phyloP scores from a whole-genome alignment of 108 stramenopile genomes.

The Aureococcus anophagefferens region DNA sequence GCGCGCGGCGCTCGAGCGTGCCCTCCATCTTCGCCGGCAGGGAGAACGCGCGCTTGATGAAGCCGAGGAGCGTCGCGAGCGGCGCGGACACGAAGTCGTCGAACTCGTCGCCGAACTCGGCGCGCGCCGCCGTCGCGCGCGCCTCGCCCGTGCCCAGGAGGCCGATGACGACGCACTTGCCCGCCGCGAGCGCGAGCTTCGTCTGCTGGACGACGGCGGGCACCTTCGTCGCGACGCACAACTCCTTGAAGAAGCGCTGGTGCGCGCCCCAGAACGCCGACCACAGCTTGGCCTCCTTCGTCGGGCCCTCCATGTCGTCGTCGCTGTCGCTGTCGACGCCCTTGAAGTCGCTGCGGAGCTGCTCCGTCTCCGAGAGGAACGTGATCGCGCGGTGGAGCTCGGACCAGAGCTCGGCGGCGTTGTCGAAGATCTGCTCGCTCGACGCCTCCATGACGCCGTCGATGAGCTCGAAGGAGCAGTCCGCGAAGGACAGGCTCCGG shows the following conservation, averaged over 20 bases:
- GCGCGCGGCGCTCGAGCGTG: no score
- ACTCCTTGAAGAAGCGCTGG: conserved; percentile 52
- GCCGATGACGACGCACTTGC: conserved; percentile 60
- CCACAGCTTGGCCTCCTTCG: not conserved
- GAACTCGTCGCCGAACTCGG: no score
- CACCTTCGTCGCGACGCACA: conserved; percentile 57
- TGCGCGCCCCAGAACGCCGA: conserved; percentile 55
- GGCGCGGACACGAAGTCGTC: no score
- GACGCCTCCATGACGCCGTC: conserved; percentile 37
- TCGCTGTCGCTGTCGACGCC: not conserved
- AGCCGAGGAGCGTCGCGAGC: no score
- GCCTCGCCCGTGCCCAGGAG: conserved; percentile 67
- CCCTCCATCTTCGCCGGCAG: no score
- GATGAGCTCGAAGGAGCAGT: conserved; percentile 28
- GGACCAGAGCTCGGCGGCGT: conserved; percentile 35
- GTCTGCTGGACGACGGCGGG: conserved; percentile 40
- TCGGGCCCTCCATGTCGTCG: not conserved
- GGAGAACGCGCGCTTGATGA: no score
- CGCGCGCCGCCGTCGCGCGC: not conserved
- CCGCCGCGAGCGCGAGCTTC: conserved; percentile 41
- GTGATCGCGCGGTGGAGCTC: conserved; percentile 18
- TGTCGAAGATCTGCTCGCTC: conserved; percentile 34
- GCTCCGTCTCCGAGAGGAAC: no score
- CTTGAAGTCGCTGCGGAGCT: conserved; percentile 3
- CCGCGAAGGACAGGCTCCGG: conserved; percentile 25